phyloP scores from a whole-genome alignment of 139 green algal species.

The Chlamydomonas incerta region DNA sequence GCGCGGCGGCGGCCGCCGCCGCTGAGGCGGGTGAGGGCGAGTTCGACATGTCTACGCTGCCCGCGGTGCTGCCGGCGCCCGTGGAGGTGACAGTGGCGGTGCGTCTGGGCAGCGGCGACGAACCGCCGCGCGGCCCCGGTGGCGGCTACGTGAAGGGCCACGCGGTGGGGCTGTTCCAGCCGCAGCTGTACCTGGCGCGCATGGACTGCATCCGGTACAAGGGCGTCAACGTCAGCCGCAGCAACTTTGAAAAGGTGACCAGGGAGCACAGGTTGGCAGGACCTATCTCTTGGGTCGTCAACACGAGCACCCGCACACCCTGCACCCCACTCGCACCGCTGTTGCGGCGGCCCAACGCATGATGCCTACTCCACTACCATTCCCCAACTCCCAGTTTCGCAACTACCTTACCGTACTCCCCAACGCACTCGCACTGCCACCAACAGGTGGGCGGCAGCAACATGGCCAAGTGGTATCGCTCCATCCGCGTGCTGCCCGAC shows the following conservation, averaged over 20 bases:
- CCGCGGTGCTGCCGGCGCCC: background rate
- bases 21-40: background rate
- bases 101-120: background rate
- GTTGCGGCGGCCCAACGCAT: background rate
- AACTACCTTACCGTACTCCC: background rate
- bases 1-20: background rate
- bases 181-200: constrained; percentile 6
- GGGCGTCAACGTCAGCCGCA: constrained; percentile 11
- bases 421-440: background rate
- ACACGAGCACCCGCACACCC: too few species aligned
- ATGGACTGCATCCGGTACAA: constrained; percentile 33
- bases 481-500: constrained; percentile 40
- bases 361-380: background rate
- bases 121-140: background rate
- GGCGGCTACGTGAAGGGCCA: constrained; percentile 5
- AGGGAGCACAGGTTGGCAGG: too few species aligned
- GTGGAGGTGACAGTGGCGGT: constrained; percentile 36
- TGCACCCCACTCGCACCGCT: too few species aligned
- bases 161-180: constrained; percentile 16
- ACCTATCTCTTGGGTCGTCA: too few species aligned
- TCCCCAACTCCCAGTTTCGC: background rate
- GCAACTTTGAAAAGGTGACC: constrained; percentile 34
- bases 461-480: constrained; percentile 46
- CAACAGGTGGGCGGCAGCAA: constrained; percentile 17
- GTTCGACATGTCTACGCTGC: background rate